Base-by-base conservation (phyloP, 805 yeast species). In the Yamadazyma nakazawae region DNA sequence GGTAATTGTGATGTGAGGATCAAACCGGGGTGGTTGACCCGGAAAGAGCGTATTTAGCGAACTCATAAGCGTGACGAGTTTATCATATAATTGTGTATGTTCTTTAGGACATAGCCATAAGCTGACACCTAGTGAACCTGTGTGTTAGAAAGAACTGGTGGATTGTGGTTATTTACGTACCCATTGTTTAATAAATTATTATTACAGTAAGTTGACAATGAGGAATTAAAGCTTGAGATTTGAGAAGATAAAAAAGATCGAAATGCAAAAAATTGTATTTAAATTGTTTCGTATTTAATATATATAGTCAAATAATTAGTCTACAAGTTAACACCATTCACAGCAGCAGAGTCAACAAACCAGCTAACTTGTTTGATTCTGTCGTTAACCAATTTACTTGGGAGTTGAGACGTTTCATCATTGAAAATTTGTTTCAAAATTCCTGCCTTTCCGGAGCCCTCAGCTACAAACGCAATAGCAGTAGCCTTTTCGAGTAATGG, bases 311-410 rank as follows among this genome's bases (percentile, higher is more conserved):
- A 21, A 21, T 14, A 14, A 2, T 34, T 19, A 3, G 10, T 12
- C 13, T 38, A 38, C n/a, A 72, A 62, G 39, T 63, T 64, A 34
- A 85, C 88, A 24, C 86, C 88, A 17, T 74, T 68, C 34, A 88
- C 68, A 1, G 97, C 96, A n/a, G 77, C 80, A 46, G 80, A 79
- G 64, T 88, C 84, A 37, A 88, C 92, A 64, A 90, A 87, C 97
- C 97, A 91, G 39, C 76, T 61, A 9, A 86, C 89, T 16, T 80
- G 77, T 5, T 71, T 74, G 42, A 66, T 65, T 38, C 81, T 62
- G 13, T 77, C 76, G 61, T 85, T 89, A 49, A 91, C 95, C 51
- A 83, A 70, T 51, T 82, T 85, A 47, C 88, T 78, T 26, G 98
- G 98, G 53, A 86, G 73, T 42, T 72, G 48, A 16, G 70, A 56